phyloP scores from a whole-genome alignment of 2,329 filamentous ascomycete species.

The Colletotrichum brevisporum region DNA sequence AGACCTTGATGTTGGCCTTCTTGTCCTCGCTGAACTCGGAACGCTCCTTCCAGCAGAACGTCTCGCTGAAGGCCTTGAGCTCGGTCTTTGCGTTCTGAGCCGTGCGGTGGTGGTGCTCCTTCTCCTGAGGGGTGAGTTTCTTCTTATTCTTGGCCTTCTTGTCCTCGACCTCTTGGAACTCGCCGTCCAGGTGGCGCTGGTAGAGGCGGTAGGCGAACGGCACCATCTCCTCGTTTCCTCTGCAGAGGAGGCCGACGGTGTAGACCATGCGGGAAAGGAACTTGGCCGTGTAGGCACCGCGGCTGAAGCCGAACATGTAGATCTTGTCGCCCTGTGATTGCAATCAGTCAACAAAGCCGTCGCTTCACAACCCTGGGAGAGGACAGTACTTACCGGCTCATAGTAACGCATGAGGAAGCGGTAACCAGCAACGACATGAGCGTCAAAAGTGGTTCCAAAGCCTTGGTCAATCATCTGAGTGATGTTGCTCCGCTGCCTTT shows the following conservation, averaged over 20 bases:
- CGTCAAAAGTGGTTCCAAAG: constrained; percentile 62
- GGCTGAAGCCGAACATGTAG: constrained; percentile 68
- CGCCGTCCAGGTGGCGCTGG: constrained; percentile 55
- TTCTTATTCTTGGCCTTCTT: constrained; percentile 29
- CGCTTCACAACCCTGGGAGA: neutral
- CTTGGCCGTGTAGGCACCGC: constrained; percentile 66
- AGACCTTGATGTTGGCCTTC: constrained; percentile 59
- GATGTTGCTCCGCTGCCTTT: constrained; percentile 51
- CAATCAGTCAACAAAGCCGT: neutral
- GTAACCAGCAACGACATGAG: constrained; percentile 67
- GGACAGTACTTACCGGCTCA: constrained; percentile 48
- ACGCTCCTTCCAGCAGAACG: constrained; percentile 59
- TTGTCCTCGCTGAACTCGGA: constrained; percentile 26
- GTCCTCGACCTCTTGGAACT: constrained; percentile 49
- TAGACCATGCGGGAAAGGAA: constrained; percentile 67
- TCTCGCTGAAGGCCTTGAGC: constrained; percentile 55
- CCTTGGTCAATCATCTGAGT: constrained; percentile 57
- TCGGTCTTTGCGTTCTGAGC: constrained; percentile 35
- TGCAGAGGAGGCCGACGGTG: constrained; percentile 62
- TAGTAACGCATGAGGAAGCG: constrained; percentile 69
- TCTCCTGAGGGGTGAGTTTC: constrained; percentile 43
- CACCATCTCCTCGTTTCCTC: constrained; percentile 68
- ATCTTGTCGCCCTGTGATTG: constrained; percentile 59
- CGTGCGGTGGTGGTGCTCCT: constrained; percentile 42
- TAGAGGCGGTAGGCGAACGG: constrained; percentile 63